phyloP scores from a whole-genome alignment of 257 asterid species.

The Solanum arcanum region DNA sequence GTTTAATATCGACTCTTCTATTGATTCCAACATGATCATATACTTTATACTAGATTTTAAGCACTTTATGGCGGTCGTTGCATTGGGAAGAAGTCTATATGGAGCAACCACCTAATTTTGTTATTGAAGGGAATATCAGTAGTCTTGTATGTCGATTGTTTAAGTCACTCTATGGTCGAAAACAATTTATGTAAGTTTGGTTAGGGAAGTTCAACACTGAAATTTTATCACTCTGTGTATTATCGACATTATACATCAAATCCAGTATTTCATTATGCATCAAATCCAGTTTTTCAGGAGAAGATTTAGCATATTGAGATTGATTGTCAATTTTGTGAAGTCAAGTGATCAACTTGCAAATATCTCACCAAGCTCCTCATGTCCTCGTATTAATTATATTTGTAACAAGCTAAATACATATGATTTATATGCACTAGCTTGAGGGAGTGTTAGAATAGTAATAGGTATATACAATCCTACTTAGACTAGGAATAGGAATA shows the following conservation, averaged over 20 bases:
- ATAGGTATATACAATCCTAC: neutral
- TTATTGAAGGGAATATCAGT: neutral
- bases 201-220: neutral
- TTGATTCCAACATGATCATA: neutral
- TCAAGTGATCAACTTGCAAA: neutral
- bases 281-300: neutral
- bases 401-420: neutral
- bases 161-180: neutral
- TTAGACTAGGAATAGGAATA: neutral
- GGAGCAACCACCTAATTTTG: neutral
- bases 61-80: neutral
- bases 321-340: neutral
- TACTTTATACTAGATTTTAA: neutral
- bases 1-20: neutral
- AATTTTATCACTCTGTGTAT: neutral
- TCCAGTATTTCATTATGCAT: neutral
- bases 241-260: neutral
- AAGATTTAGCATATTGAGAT: neutral
- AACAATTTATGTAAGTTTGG: neutral
- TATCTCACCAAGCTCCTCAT: neutral
- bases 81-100: neutral
- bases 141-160: neutral
- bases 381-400: neutral
- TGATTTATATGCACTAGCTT: neutral
- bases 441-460: neutral